Evolutionary conservation across 225 moss, liverwort and hornwort genomes (phyloP).

Genomic region (Antitrichia curtipendula): DNA sequence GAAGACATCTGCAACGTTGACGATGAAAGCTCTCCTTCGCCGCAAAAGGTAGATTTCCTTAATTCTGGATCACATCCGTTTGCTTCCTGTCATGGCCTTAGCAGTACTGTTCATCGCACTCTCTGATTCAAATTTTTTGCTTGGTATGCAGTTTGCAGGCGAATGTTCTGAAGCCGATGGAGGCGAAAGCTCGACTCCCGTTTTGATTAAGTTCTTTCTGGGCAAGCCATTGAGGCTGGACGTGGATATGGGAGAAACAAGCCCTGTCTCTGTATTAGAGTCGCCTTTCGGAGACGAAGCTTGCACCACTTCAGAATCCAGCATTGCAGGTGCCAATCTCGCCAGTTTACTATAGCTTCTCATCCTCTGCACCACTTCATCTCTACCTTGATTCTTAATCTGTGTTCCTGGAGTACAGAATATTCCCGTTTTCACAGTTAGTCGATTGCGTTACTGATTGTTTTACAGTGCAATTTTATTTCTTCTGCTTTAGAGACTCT

Average conservation of each 20-base stretch:
- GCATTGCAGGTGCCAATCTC: conserved; percentile 18
- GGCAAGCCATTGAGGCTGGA: conserved; percentile 7
- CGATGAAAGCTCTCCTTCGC: conserved; percentile 3
- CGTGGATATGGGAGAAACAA: conserved; percentile 27
- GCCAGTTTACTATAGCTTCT: background rate
- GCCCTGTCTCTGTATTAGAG: conserved; percentile 31
- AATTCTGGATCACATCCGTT: background rate
- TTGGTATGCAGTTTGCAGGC: conserved; percentile 1
- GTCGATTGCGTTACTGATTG: background rate
- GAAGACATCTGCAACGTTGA: conserved; percentile 16
- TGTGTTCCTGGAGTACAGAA: background rate
- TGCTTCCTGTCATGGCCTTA: background rate
- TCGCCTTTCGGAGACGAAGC: conserved; percentile 39
- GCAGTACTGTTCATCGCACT: background rate
- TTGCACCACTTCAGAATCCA: conserved; percentile 26
- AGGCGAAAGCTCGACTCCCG: background rate
- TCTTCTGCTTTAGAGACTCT: background rate
- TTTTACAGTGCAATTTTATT: background rate
- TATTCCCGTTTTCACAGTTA: background rate
- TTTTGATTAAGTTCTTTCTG: conserved; percentile 6
- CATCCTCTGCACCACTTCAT: background rate
- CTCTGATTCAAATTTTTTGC: background rate
- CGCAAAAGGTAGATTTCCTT: conserved; percentile 5
- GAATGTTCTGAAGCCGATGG: background rate
- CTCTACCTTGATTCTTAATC: background rate